Base-by-base conservation (phyloP, 164 flowering plant species). In the Sextonia rubra region DNA sequence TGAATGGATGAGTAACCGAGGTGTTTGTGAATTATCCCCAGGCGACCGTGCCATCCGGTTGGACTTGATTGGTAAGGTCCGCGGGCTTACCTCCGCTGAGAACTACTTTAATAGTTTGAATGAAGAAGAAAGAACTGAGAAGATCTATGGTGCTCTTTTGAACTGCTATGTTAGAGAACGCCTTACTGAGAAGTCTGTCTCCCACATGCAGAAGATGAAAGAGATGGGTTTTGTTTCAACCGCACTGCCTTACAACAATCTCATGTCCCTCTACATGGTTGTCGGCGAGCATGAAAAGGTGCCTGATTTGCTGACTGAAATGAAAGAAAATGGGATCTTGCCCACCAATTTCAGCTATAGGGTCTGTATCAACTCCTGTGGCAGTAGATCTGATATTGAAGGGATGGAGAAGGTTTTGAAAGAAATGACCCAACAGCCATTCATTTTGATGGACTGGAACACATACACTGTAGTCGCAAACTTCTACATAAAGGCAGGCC, bases 1-100 rank as follows among this genome's bases (percentile, higher is more conserved):
- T 47, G 89, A 91, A 48, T 94, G 98, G 97, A 88, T 87, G 93
- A 79, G 80, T 12, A 78, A 76, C 17, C 82, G 74, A 56, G 93
- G 83, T 25, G 30, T 81, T n/a, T 85, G 79, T 70, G 32, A 58
- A 30, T 84, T 91, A 60, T 44, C 91, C 60, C 74, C 93, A 1
- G 72, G 74, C 29, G 84, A 85, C 70, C 62, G 74, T 64, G 81
- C 84, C 2, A 32, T 71, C 23, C 80, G 78, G 52, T 68, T 86
- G 63, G 75, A 83, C 60, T 70, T 85, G 76, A 83, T 86, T 17
- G 74, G 71, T 52, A 82, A 70, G 66, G 83, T 85, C 23, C 78
- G 77, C 25, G 88, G 88, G 55, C 22, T 82, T 9, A 78, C 75
- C 47, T 71, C 75, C 62, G 90, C 81, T 12, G 90, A 83, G 69